Percentiles rank a stretch among this genome's conserved stretches.
phyloP scores from a whole-genome alignment of 1,139 yeast species.

The Suhomyces terraborum region DNA sequence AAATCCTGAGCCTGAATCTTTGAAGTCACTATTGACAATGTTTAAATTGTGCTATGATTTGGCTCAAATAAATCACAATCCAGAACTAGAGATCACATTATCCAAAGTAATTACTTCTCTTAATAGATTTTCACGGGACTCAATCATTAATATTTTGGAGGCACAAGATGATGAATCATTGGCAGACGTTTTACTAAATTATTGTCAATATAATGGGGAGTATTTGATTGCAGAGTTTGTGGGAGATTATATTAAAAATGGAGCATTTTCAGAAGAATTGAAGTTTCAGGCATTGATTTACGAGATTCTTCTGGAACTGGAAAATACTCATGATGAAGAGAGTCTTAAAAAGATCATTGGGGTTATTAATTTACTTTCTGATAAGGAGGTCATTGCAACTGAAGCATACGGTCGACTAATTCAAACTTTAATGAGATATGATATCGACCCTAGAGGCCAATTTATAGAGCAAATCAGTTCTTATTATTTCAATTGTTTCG shows the following conservation, averaged over 20 bases:
- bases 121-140: conserved; percentile 3
- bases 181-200: conserved; percentile 22
- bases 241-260: conserved; percentile 1
- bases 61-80: conserved; percentile 21
- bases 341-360: background rate
- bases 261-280: conserved; percentile 10
- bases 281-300: conserved; percentile 26
- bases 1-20: conserved; percentile 13
- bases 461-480: conserved; percentile 20
- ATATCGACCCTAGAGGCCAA: conserved; percentile 25
- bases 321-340: conserved; percentile 13
- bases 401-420: conserved; percentile 22
- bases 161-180: conserved; percentile 28
- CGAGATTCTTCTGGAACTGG: conserved; percentile 6
- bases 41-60: conserved; percentile 31
- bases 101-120: background rate
- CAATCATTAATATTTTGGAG: background rate
- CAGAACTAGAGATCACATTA: conserved; percentile 10
- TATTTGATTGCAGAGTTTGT: conserved; percentile 22
- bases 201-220: conserved; percentile 18
- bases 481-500: conserved; percentile 18
- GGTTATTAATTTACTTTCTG: background rate
- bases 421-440: conserved; percentile 22
- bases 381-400: conserved; percentile 11
- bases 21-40: conserved; percentile 20